A percentile compares a stretch with the other conserved stretches of the same genome.
These are phyloP conservation scores for Bruguiera hainesii DNA, from an alignment of 441 rosid genomes.

Conservation along the genomic window DNA sequence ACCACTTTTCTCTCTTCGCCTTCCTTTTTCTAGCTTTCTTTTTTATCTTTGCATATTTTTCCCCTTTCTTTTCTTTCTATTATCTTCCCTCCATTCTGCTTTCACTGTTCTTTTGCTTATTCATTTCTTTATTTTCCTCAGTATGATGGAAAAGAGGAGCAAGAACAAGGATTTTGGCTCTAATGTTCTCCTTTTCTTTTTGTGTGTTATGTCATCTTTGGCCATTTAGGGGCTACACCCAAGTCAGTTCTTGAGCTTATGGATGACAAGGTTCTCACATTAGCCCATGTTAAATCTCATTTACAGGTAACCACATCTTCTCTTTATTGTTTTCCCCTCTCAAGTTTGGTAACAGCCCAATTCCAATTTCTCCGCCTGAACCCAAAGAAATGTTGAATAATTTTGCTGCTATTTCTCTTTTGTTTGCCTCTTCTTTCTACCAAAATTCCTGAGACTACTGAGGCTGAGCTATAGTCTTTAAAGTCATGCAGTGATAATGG, in stretches of 20 bases:
- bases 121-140: constrained; percentile 12
- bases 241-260: constrained; percentile 98
- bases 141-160: constrained; percentile 6
- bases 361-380: neutral
- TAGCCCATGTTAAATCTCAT: constrained; percentile 98
- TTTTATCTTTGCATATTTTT: neutral
- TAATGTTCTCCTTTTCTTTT: constrained; percentile 7
- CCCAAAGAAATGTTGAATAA: neutral
- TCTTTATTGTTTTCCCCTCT: constrained; percentile 8
- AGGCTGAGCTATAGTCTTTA: neutral
- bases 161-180: constrained; percentile 13
- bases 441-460: neutral
- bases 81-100: constrained; percentile 14
- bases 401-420: constrained; percentile 1
- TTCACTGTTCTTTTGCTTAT: constrained; percentile 2
- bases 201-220: neutral
- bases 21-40: constrained; percentile 1
- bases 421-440: neutral
- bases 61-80: neutral
- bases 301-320: constrained; percentile 61
- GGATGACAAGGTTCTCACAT: constrained; percentile 99
- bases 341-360: neutral
- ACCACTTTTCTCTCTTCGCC: too few relatives aligned
- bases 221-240: constrained; percentile 81
- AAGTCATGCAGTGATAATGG: constrained; percentile 25